A percentile compares a stretch with the other conserved stretches of the same genome.
These are phyloP conservation scores for Cytospora chrysosperma DNA, from an alignment of 2,329 filamentous ascomycete genomes.

Conservation along the genomic window DNA sequence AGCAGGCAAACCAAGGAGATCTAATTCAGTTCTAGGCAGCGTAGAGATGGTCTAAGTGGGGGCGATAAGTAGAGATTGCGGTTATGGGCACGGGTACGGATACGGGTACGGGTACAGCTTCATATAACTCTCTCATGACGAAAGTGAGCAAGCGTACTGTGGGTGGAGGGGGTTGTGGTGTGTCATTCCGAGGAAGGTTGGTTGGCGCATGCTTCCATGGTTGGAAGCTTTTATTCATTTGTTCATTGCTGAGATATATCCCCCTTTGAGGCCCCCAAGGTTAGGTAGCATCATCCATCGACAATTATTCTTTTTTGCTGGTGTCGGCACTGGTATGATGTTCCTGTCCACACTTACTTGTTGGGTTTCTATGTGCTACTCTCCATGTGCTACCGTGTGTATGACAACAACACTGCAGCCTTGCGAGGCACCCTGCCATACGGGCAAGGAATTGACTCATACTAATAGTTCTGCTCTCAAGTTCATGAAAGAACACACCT, in stretches of 20 bases:
- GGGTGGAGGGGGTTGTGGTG: constrained; percentile 8
- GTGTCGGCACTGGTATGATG: constrained; percentile 1
- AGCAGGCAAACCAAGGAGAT: constrained; percentile 45
- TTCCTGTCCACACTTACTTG: background rate
- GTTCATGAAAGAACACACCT: too few species aligned
- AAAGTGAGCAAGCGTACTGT: constrained; percentile 1
- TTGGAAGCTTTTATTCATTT: background rate
- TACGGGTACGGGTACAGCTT: background rate
- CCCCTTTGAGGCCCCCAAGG: constrained; percentile 15
- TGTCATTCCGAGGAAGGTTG: constrained; percentile 3
- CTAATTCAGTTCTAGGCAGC: constrained; percentile 59
- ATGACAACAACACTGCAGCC: background rate
- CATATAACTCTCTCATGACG: background rate
- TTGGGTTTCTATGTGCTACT: background rate
- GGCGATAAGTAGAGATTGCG: background rate
- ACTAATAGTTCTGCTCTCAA: too few species aligned
- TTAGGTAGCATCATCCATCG: constrained; percentile 25
- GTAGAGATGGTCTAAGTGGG: background rate
- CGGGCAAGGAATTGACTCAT: too few species aligned
- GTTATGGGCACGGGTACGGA: background rate
- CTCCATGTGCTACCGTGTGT: background rate
- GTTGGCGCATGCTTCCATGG: constrained; percentile 18
- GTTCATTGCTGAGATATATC: constrained; percentile 18
- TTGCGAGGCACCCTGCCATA: background rate
- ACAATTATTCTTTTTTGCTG: constrained; percentile 17